These are phyloP conservation scores for Scheffersomyces parashehatae DNA, from an alignment of 1,139 yeast genomes.

Conservation along the genomic window DNA sequence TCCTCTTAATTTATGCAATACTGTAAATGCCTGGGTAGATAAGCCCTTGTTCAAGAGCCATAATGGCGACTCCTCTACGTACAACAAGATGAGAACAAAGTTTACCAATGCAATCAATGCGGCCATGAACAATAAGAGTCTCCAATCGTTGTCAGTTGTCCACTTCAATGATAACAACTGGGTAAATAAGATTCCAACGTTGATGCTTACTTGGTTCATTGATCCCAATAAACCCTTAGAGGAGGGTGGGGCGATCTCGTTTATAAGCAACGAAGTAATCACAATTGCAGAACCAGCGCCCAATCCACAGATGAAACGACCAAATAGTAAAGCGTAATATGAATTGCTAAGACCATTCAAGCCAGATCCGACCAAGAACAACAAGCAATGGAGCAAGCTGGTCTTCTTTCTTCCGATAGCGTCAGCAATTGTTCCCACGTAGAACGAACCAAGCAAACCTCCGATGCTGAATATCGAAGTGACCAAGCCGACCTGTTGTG, in stretches of 20 bases:
- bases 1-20: conserved; percentile 41
- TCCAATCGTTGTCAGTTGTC: conserved; percentile 71
- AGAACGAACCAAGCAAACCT: conserved; percentile 75
- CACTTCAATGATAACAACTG: conserved; percentile 71
- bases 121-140: conserved; percentile 64
- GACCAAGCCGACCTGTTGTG: conserved; percentile 72
- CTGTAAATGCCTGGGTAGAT: conserved; percentile 32
- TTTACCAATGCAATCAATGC: conserved; percentile 52
- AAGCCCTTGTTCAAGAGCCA: conserved; percentile 60
- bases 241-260: conserved; percentile 72
- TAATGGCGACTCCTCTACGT: conserved; percentile 78
- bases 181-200: conserved; percentile 77
- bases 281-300: conserved; percentile 91
- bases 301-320: conserved; percentile 76
- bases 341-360: conserved; percentile 55
- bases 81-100: conserved; percentile 40
- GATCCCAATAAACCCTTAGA: conserved; percentile 80
- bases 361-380: conserved; percentile 69
- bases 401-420: conserved; percentile 62
- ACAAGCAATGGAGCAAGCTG: conserved; percentile 53
- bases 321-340: conserved; percentile 51
- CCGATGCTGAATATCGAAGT: conserved; percentile 87
- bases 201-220: conserved; percentile 83
- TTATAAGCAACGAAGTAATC: conserved; percentile 76
- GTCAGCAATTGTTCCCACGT: conserved; percentile 73